Evolutionary conservation across 805 yeast species (phyloP), one percentile per base, ranked within the genome.

Genomic region (Lipomyces kockii): DNA sequence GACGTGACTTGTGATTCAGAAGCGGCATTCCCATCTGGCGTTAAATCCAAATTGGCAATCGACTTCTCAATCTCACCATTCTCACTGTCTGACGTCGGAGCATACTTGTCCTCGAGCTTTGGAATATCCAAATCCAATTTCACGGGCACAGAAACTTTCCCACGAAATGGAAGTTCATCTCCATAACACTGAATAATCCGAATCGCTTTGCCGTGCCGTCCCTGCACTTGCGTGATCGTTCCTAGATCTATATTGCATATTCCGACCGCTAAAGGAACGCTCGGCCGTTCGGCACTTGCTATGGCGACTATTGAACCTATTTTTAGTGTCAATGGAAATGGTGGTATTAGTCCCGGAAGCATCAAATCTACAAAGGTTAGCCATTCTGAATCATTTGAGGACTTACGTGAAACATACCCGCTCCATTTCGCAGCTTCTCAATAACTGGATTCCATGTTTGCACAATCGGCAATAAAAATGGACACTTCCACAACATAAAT

Each of bases 191-290:
- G 97, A n/a, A 86, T 72, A 3, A 92, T 80, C 59, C 84, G 82
- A 0, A 93, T 96, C 0, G 95, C 97, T 37, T 89, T 86, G 12
- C 98, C 99, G 17, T 83, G 83, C 17, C 84, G 80, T 0, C 92
- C 92, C 60, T 62, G 80, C 74, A 53, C 79, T 20, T 70, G 43
- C 17, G 67, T 77, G 60, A 80, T 78, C 1, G 78, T 76, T 2
- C 79, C 76, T 71, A 91, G 70, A 72, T 88, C 83, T 71, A 83
- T 66, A 52, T 78, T 72, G 68, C 90, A 86, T 11, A 82, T 75
- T 1, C 97, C 97, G 34, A 93, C 84, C 0, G 96, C 97, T 74
- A 85, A 82, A 0, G 87, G 83, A 11, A 89, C 88, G 1, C 83
- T 76, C 0, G 97, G 96, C 27, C 82, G 75, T 17, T 83, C 82